phyloP scores from a whole-genome alignment of 78 protist genomes.

The Thecamonas trahens region DNA sequence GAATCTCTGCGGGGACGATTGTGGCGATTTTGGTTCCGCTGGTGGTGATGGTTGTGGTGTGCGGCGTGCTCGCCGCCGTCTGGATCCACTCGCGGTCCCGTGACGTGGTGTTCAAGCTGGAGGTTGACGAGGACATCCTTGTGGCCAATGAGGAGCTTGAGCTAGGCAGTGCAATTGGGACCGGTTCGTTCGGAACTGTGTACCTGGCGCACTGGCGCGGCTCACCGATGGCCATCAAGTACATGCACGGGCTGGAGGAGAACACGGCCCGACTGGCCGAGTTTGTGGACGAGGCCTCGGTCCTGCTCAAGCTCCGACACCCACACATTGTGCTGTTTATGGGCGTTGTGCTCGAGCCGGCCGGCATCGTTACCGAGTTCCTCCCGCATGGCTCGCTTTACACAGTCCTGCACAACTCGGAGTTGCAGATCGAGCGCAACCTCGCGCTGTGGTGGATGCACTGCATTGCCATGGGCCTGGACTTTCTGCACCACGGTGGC shows the following conservation, averaged over 20 bases:
- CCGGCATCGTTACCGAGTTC: constrained; percentile 54
- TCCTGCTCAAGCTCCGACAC: constrained; percentile 29
- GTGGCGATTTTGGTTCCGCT: too few species aligned
- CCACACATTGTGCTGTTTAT: constrained; percentile 54
- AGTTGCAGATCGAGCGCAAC: too few species aligned
- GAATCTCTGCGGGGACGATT: too few species aligned
- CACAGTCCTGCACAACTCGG: constrained; percentile 38
- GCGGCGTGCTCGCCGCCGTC: too few species aligned
- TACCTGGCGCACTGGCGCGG: constrained; percentile 35
- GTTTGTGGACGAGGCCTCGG: constrained; percentile 36
- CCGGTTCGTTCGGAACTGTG: constrained; percentile 49
- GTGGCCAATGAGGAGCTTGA: too few species aligned
- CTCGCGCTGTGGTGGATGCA: constrained; percentile 14
- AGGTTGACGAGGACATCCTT: too few species aligned
- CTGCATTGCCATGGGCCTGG: constrained; percentile 53
- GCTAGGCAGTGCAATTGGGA: too few species aligned
- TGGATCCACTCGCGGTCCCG: too few species aligned
- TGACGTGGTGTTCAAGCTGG: too few species aligned
- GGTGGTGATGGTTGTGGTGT: too few species aligned
- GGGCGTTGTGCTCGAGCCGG: constrained; percentile 47
- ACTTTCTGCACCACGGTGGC: constrained; percentile 33
- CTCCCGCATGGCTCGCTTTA: constrained; percentile 49
- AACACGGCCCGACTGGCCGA: constrained; percentile 38
- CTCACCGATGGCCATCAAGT: constrained; percentile 34
- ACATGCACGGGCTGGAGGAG: constrained; percentile 23